A percentile compares a stretch with the other conserved stretches of the same genome.
These are phyloP conservation scores for Leccinum fallax DNA, from an alignment of 1,284 basidiomycete species.

Conservation along the genomic window DNA sequence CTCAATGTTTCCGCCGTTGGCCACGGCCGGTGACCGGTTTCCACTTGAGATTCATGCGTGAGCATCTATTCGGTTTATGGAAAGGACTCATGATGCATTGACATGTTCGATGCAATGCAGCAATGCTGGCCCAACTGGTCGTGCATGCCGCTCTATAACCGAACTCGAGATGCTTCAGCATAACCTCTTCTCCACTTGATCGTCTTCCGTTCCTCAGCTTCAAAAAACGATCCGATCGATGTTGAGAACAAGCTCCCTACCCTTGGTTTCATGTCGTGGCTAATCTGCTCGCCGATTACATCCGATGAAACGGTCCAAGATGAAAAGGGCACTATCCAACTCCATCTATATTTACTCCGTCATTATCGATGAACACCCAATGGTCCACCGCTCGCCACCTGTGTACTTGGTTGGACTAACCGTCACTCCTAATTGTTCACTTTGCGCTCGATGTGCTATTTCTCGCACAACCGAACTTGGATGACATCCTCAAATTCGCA, in stretches of 20 bases:
- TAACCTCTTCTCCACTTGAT: background rate
- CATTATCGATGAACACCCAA: background rate
- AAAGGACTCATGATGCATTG: background rate
- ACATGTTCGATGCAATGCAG: background rate
- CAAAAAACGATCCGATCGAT: background rate
- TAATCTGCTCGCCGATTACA: background rate
- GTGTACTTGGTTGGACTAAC: background rate
- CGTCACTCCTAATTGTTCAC: background rate
- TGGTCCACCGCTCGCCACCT: background rate
- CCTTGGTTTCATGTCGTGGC: background rate
- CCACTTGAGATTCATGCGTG: conserved; percentile 27
- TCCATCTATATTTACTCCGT: background rate
- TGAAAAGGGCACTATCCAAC: background rate
- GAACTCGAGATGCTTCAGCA: background rate
- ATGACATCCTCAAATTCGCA: background rate
- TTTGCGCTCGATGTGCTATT: background rate
- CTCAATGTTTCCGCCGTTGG: background rate
- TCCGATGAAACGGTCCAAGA: background rate
- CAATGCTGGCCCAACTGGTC: background rate
- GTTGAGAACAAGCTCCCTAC: background rate
- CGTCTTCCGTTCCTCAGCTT: background rate
- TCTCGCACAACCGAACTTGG: background rate
- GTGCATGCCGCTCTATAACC: background rate
- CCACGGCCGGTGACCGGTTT: conserved; percentile 18
- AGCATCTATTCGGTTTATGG: background rate